A percentile compares a stretch with the other conserved stretches of the same genome.
These are phyloP conservation scores for Glonium stellatum DNA, from an alignment of 495 filamentous ascomycete genomes.

Conservation along the genomic window DNA sequence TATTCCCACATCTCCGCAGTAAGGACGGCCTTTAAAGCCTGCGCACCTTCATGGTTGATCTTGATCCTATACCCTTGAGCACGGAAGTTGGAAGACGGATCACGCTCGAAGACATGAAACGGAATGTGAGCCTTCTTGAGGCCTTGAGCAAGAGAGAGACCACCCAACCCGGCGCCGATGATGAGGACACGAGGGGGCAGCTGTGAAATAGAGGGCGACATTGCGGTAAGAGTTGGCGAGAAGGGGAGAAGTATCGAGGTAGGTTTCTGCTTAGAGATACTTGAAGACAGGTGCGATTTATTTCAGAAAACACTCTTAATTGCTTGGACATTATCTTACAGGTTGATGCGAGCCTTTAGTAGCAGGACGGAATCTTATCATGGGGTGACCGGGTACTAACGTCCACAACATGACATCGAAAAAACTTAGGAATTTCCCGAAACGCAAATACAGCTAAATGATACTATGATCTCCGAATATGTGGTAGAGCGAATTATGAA, in stretches of 20 bases:
- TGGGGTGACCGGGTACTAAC: conserved; percentile 17
- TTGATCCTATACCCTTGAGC: conserved; percentile 26
- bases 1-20: conserved; percentile 11
- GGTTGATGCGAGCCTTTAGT: not conserved
- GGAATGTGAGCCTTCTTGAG: conserved; percentile 39
- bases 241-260: conserved; percentile 5
- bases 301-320: not conserved
- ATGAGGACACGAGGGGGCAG: conserved; percentile 41
- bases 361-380: not conserved
- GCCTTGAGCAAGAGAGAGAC: conserved; percentile 53
- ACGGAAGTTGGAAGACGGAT: conserved; percentile 13
- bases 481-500: not conserved
- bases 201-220: conserved; percentile 8
- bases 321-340: not conserved
- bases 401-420: not conserved
- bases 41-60: conserved; percentile 13
- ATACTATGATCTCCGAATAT: conserved; percentile 11
- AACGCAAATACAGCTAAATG: not conserved
- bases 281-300: not conserved
- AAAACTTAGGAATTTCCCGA: not conserved
- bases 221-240: conserved; percentile 6
- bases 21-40: conserved; percentile 6
- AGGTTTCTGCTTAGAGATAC: not conserved
- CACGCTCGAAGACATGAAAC: conserved; percentile 26
- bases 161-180: conserved; percentile 54